Percentiles rank a stretch among this genome's conserved stretches.
Conservation (phyloP, 108 stramenopile species). For the Halocafeteria seosinensis region DNA sequence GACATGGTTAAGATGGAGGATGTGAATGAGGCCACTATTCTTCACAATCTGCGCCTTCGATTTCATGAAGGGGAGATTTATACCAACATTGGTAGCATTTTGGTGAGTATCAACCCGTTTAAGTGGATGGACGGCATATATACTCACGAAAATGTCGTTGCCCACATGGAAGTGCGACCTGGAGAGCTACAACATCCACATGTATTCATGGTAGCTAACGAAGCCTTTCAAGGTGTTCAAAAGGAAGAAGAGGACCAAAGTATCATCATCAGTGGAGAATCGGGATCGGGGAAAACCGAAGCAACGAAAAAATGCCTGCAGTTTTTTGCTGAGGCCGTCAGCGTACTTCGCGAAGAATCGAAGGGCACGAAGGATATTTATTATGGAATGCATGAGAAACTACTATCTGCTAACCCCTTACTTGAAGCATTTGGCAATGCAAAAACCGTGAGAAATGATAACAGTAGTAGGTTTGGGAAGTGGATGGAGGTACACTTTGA, state of each 20-base stretch:
- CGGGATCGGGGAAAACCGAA: slow-evolving; percentile 51
- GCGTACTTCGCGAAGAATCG: neutral
- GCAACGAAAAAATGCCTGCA: slow-evolving; percentile 47
- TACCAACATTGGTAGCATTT: slow-evolving; percentile 20
- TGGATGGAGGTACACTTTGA: slow-evolving; percentile 22
- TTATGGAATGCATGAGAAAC: slow-evolving; percentile 72
- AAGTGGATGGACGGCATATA: slow-evolving; percentile 16
- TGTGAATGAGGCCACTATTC: slow-evolving; percentile 38
- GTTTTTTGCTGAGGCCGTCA: slow-evolving; percentile 30
- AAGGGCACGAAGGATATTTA: neutral
- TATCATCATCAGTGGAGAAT: slow-evolving; percentile 44
- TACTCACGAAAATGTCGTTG: neutral
- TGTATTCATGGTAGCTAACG: slow-evolving; percentile 51
- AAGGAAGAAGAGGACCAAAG: slow-evolving; percentile 26
- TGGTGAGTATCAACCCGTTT: slow-evolving; percentile 23
- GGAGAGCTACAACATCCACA: slow-evolving; percentile 42
- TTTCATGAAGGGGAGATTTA: slow-evolving; percentile 33
- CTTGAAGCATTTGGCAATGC: slow-evolving; percentile 98
- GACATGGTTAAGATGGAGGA: slow-evolving; percentile 32
- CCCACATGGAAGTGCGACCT: neutral
- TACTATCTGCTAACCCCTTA: slow-evolving; percentile 87
- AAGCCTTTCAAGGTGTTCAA: slow-evolving; percentile 57
- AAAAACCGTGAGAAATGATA: slow-evolving; percentile 54
- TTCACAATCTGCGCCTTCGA: slow-evolving; percentile 26
- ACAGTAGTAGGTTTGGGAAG: slow-evolving; percentile 22